Evolutionary conservation across 1,284 basidiomycete species (phyloP).

Genomic region (Taiwanofungus camphoratus): DNA sequence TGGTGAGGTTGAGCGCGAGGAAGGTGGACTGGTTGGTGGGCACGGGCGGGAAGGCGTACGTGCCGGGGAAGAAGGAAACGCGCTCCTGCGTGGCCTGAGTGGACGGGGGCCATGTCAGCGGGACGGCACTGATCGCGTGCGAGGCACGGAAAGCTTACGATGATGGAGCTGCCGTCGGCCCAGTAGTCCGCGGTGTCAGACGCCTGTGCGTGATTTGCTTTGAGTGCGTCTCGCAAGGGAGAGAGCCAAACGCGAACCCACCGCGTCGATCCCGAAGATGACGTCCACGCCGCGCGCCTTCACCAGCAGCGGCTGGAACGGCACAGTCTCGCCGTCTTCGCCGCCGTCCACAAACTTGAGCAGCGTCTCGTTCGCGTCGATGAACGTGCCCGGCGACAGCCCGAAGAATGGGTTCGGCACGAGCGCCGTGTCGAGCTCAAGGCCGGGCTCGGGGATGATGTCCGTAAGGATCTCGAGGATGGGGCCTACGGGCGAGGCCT

Average conservation of each 20-base stretch:
- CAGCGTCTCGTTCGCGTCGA: slow-evolving; percentile 30
- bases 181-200: slow-evolving; percentile 29
- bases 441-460: slow-evolving; percentile 19
- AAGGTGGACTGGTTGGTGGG: slow-evolving; percentile 29
- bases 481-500: slow-evolving; percentile 18
- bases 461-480: slow-evolving; percentile 23
- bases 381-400: slow-evolving; percentile 30
- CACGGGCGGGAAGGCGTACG: slow-evolving; percentile 38
- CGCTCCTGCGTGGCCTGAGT: slow-evolving; percentile 36
- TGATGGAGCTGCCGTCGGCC: slow-evolving; percentile 34
- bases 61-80: slow-evolving; percentile 28
- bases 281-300: slow-evolving; percentile 44
- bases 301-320: slow-evolving; percentile 49
- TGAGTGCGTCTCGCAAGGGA: background rate
- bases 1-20: slow-evolving; percentile 29
- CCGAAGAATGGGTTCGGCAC: slow-evolving; percentile 42
- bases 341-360: slow-evolving; percentile 38
- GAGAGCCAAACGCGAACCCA: slow-evolving; percentile 16
- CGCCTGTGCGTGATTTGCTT: slow-evolving; percentile 16
- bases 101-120: background rate
- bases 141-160: slow-evolving; percentile 27
- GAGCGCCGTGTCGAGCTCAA: slow-evolving; percentile 24
- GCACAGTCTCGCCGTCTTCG: slow-evolving; percentile 39
- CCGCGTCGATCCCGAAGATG: slow-evolving; percentile 48
- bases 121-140: background rate